Evolutionary conservation across 257 asterid genomes (phyloP).

Genomic region (Mitragyna speciosa): DNA sequence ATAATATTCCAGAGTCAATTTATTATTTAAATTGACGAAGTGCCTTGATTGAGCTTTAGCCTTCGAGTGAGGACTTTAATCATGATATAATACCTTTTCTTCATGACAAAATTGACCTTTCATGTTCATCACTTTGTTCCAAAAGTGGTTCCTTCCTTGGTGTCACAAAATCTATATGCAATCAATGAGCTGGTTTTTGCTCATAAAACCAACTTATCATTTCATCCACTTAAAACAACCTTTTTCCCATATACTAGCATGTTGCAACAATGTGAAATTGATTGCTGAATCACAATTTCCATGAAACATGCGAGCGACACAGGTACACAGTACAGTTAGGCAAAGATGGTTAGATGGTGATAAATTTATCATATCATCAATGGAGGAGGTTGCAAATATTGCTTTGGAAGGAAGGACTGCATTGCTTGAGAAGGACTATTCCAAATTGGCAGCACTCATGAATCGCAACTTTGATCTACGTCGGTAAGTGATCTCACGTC

Average conservation of each 20-base stretch:
- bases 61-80: background rate
- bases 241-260: background rate
- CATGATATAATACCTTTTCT: background rate
- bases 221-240: background rate
- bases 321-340: slow-evolving; percentile 91
- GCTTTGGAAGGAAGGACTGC: slow-evolving; percentile 69
- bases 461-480: slow-evolving; percentile 81
- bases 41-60: background rate
- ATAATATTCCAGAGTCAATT: background rate
- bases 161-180: too few relatives aligned
- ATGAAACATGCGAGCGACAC: slow-evolving; percentile 14
- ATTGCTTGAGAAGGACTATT: slow-evolving; percentile 64
- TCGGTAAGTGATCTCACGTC: slow-evolving; percentile 41
- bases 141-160: background rate
- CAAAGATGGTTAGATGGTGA: slow-evolving; percentile 91
- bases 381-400: slow-evolving; percentile 79
- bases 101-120: background rate
- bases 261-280: background rate
- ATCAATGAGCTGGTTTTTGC: background rate
- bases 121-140: background rate
- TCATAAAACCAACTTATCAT: too few relatives aligned
- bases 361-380: slow-evolving; percentile 67
- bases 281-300: background rate
- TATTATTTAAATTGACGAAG: background rate
- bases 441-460: slow-evolving; percentile 72